Evolutionary conservation across 192 early-diverging fungal genomes (phyloP), one percentile per base, ranked within the genome.

Genomic region (Coemansia furcata): DNA sequence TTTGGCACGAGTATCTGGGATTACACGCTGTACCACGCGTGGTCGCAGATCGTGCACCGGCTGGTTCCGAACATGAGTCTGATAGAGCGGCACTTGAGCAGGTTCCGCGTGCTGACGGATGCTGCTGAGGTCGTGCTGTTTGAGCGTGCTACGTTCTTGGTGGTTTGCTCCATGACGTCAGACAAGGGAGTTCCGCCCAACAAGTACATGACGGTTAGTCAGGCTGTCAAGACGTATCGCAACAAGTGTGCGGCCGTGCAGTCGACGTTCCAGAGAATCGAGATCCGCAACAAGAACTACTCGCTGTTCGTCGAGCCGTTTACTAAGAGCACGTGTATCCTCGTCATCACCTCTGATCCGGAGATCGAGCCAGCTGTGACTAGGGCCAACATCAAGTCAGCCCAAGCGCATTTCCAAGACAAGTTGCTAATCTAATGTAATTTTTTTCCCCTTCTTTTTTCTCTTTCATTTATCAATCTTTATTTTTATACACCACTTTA

Each of bases 11-110:
- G 76, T 36, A 76, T 80, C 39, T 80, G 75, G 73, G 74, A 73
- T 59, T 57, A 63, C 32, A 67, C 77, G 32, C 40, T 78, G 63
- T 72, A 69, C 33, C 82, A 91, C 85, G 97, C 96, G 4, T 99
- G 97, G 97, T 98, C 96, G 39, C 87, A 92, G 43, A 99, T 99
- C 49, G 95, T 99, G 3, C 92, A 96, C 73, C 91, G 89, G 19
- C 85, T 99, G 65, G 95, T 99, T 23, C 97, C 97, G 26, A 98
- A 98, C 67, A 93, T 98, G 40, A 83, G 84, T 33, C 68, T 80
- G 4, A 85, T 99, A 29, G 92, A 97, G 81, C 72, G 74, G 7
- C 88, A 95, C 60, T 79, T 99, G 60, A 74, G 87, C 54, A 87
- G 85, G 42, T 98, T 99, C 68, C 87, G 90, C 66, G 65, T 68